Percentiles rank a stretch among this genome's conserved stretches.
These are phyloP conservation scores for Fusarium brachygibbosum DNA, from an alignment of 2,329 filamentous ascomycete species.

Conservation along the genomic window DNA sequence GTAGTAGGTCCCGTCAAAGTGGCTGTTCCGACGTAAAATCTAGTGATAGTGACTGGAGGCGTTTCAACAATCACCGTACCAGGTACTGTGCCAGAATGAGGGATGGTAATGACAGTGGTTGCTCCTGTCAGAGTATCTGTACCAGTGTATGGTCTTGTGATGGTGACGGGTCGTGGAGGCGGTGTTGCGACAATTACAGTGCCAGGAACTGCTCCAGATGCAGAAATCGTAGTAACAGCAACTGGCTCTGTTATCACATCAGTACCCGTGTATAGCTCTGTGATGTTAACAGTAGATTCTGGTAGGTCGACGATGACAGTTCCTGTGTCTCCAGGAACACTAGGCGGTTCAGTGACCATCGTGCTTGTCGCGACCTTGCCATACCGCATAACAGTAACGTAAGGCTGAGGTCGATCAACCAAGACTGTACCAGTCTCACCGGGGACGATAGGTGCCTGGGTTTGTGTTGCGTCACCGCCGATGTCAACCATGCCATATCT, in stretches of 20 bases:
- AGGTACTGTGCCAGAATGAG: background rate
- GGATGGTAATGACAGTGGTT: background rate
- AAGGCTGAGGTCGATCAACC: background rate
- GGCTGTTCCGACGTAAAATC: background rate
- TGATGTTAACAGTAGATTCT: background rate
- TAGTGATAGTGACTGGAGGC: background rate
- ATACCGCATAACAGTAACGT: background rate
- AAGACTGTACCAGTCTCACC: background rate
- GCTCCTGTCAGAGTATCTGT: background rate
- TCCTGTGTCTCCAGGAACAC: background rate
- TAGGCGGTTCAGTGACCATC: background rate
- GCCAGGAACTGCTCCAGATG: conserved; percentile 1
- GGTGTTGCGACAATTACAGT: conserved; percentile 6
- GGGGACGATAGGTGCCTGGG: background rate
- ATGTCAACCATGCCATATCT: background rate
- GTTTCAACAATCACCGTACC: background rate
- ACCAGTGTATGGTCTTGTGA: background rate
- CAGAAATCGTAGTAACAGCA: background rate
- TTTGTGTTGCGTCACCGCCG: background rate
- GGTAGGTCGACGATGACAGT: conserved; percentile 6
- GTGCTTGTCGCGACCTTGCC: background rate
- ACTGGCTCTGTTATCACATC: background rate
- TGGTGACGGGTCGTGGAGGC: background rate
- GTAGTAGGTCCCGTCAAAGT: background rate
- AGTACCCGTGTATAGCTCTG: conserved; percentile 13